A percentile compares a stretch with the other conserved stretches of the same genome.
Evolutionary conservation across 495 filamentous ascomycete genomes (phyloP).

Genomic region (Annulohypoxylon stygium): DNA sequence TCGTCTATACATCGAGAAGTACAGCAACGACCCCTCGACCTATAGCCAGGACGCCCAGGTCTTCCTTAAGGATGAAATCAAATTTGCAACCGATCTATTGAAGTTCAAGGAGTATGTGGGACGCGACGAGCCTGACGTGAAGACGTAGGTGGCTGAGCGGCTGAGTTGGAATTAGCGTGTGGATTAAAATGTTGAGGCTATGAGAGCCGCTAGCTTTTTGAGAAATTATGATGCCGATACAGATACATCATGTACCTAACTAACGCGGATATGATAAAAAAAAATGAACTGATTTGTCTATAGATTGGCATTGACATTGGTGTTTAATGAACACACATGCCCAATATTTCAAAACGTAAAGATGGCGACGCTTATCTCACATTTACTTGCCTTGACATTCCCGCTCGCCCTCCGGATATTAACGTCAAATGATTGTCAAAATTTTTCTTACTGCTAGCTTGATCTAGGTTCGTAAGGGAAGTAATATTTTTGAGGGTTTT

Average conservation of each 20-base stretch:
- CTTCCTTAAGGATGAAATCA: conserved; percentile 91
- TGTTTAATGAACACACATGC: no score
- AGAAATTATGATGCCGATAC: neutral
- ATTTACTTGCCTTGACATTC: no score
- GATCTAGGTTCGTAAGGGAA: no score
- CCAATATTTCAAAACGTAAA: no score
- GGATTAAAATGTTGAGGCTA: neutral
- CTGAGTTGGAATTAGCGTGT: neutral
- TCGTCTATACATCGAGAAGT: conserved; percentile 94
- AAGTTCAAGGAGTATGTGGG: conserved; percentile 92
- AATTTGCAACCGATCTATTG: conserved; percentile 83
- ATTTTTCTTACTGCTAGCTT: no score
- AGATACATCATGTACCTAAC: neutral
- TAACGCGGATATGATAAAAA: neutral
- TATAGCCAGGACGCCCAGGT: conserved; percentile 86
- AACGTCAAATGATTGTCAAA: no score
- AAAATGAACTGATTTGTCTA: neutral
- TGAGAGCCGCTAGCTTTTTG: neutral
- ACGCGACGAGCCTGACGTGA: conserved; percentile 92
- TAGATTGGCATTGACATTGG: no score
- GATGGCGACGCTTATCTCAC: neutral
- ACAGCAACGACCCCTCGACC: conserved; percentile 77
- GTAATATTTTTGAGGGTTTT: no score
- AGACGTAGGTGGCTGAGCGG: conserved; percentile 71
- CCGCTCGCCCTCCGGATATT: no score